Conservation (phyloP, 208 protist species). For the Crithidia sp. region DNA sequence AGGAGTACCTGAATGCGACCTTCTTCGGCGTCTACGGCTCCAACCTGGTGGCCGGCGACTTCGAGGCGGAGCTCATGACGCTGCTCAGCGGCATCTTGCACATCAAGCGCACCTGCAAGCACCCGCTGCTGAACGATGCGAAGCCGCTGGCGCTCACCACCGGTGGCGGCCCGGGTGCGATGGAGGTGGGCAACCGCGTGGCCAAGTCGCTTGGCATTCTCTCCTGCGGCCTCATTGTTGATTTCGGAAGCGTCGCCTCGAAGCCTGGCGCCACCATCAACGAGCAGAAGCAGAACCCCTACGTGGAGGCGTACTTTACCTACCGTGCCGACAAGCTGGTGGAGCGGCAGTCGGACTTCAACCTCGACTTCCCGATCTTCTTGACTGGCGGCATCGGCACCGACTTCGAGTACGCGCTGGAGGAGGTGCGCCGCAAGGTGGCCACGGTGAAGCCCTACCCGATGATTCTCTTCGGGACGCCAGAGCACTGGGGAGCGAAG, state of each 20-base stretch:
- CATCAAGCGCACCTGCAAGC: conserved; percentile 65
- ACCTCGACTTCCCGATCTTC: conserved; percentile 94
- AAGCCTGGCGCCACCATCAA: conserved; percentile 92
- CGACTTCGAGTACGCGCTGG: conserved; percentile 94
- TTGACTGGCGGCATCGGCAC: conserved; percentile 92
- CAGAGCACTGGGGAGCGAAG: conserved; percentile 82
- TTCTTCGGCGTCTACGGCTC: conserved; percentile 94
- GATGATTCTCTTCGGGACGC: conserved; percentile 88
- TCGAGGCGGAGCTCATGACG: conserved; percentile 88
- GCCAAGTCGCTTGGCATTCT: conserved; percentile 90
- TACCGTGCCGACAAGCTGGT: conserved; percentile 93
- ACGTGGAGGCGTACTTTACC: conserved; percentile 92
- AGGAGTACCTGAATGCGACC: conserved; percentile 89
- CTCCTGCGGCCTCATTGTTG: conserved; percentile 91
- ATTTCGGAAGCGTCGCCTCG: conserved; percentile 84
- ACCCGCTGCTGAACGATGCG: conserved; percentile 75
- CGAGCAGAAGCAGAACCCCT: conserved; percentile 92
- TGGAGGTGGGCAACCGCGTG: conserved; percentile 94
- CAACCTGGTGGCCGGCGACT: conserved; percentile 92
- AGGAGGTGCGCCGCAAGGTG: conserved; percentile 94
- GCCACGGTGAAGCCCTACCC: conserved; percentile 82
- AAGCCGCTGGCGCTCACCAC: conserved; percentile 90
- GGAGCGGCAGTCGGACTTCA: conserved; percentile 94
- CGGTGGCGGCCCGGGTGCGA: conserved; percentile 92
- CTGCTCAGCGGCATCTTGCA: conserved; percentile 86